Evolutionary conservation across 2,329 filamentous ascomycete species (phyloP), one percentile per base, ranked within the genome.

Genomic region (Colletotrichum australisinense): DNA sequence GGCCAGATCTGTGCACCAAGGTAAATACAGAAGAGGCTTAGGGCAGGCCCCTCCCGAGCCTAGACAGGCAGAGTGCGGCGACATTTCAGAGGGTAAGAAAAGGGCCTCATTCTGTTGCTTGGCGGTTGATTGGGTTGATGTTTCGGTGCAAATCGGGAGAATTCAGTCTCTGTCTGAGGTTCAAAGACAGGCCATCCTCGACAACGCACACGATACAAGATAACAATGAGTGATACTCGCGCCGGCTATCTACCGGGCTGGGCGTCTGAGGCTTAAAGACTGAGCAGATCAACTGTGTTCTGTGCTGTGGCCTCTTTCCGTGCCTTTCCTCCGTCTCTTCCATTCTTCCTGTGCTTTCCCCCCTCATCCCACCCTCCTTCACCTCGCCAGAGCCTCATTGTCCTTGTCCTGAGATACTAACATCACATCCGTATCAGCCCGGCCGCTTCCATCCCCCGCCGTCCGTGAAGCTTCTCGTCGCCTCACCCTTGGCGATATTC

Each of bases 51-150:
- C 8, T 28, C 8, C 46, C 11, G 12, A 30, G 60, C 6, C 28
- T 35, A 42, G 14, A 42, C 38, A 42, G 38, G 14, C 16, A 53
- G 46, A 30, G 28, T n/a, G 32, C 46, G 60, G 60, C 42, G 24
- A 52, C 28, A 5, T 22, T 24, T 12, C 26, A 52, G 7, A 30
- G n/a, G n/a, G n/a, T 5, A 5, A 28, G 6, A 12, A 11, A 14
- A 7, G n/a, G 26, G 19, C 28, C 19, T 42, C 26, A 19, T 28
- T 7, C 16, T n/a, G 1, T 16, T 49, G 32, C 49, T 65, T 56
- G 63, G 63, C 46, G 59, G 60, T 16, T 65, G 70, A 70, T 73
- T 69, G 66, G 66, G n/a, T 49, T 69, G 16, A 28, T 66, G 70
- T 65, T 73, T 73, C 66, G 60, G 55, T 57, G 32, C 16, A 49